Evolutionary conservation across 768 basidiomycete species (phyloP), one percentile per base, ranked within the genome.

Genomic region (Tylopilus cervinicoccineus): DNA sequence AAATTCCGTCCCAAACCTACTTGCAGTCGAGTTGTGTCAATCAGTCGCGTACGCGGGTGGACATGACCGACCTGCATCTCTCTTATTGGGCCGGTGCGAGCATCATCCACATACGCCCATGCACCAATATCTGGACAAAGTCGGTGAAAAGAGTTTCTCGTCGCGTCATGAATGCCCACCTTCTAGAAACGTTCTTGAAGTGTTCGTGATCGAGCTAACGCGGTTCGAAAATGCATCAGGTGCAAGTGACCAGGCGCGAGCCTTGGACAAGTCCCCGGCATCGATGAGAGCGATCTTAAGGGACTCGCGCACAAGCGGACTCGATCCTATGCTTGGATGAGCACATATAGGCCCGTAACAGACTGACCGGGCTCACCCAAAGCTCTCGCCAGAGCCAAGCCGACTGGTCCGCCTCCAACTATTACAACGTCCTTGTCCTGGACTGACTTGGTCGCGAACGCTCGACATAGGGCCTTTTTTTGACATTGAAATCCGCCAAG

Each of bases 391-490:
- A 99, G 71, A 12, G 93, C 88, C 33, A 99, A 76, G 4, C 96
- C 96, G 5, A 81, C 90, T 22, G 92, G 93, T 2, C 94, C 95
- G 23, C 91, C 96, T 16, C 96, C 95, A 22, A 98, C 90, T 57
- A 98, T 88, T 19, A 95, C 89, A 28, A 98, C 76, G 64, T 98
- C 96, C 55, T 78, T 84, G 31, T 88, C 78, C 50, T 79, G 70
- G 23, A 65, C 45, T 9, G 49, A 41, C 14, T 48, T 45, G 20
- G 56, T 56, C 38, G 55, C 48, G 17, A 58, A 68, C 10, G 54
- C 20, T 44, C 62, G 58, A 20, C 36, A 17, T 11, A 27, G 31
- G 8, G 26, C 22, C 10, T 28, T 48, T 40, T 41, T 53, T 46
- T 26, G 50, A 40, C 55, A 32, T 14, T 34, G 38, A 20, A 46